A percentile compares a stretch with the other conserved stretches of the same genome.
Conservation (phyloP, 1,284 basidiomycete genomes). For the Ustilago loliicola region DNA sequence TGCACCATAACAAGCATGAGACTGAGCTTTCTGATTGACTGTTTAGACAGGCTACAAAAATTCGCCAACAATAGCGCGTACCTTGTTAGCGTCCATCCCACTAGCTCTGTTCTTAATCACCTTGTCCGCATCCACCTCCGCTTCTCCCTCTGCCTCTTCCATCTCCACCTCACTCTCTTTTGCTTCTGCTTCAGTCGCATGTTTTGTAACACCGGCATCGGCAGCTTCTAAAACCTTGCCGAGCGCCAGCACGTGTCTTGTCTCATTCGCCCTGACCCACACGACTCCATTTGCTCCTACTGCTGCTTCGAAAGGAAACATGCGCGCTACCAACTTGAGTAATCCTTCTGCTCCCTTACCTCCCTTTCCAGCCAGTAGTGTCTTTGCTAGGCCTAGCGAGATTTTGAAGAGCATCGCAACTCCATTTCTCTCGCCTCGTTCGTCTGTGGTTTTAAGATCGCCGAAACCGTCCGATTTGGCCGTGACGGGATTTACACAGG, state of each 20-base stretch:
- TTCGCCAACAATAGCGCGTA: conserved; percentile 23
- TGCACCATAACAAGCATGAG: too few species aligned
- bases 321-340: conserved; percentile 48
- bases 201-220: conserved; percentile 13
- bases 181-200: neutral
- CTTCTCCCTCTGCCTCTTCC: conserved; percentile 1
- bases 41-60: conserved; percentile 18
- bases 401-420: conserved; percentile 46
- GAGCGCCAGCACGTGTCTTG: conserved; percentile 59
- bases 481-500: conserved; percentile 63
- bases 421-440: conserved; percentile 37
- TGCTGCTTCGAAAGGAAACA: conserved; percentile 68
- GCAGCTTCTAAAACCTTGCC: conserved; percentile 55
- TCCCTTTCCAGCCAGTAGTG: conserved; percentile 22
- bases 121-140: conserved; percentile 24
- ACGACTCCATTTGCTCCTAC: conserved; percentile 65
- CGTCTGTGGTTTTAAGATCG: conserved; percentile 58
- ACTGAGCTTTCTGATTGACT: neutral
- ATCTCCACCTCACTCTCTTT: neutral
- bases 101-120: conserved; percentile 35
- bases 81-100: conserved; percentile 24
- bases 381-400: conserved; percentile 47
- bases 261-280: conserved; percentile 55
- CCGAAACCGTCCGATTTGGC: conserved; percentile 66
- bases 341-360: conserved; percentile 49